These are phyloP conservation scores for Saccharomycopsis schoenii DNA, from an alignment of 805 yeast species.

Conservation along the genomic window DNA sequence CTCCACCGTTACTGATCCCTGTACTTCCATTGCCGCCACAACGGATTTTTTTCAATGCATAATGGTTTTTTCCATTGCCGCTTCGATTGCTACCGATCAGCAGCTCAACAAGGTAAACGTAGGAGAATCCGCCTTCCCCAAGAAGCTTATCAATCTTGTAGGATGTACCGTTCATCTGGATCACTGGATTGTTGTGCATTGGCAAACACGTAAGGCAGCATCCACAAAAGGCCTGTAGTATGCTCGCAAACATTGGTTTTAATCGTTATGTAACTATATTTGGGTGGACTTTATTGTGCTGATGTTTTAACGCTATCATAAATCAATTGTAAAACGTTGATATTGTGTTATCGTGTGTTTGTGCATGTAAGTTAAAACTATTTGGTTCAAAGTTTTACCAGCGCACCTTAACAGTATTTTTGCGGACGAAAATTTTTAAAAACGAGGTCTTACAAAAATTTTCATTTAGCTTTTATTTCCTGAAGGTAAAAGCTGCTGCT, in stretches of 20 bases:
- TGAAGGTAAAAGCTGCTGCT: no score
- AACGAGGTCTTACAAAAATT: neutral
- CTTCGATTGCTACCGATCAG: slow-evolving; percentile 26
- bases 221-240: slow-evolving; percentile 7
- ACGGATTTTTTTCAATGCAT: slow-evolving; percentile 76
- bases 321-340: no score
- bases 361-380: no score
- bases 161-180: slow-evolving; percentile 50
- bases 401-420: neutral
- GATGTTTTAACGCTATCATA: no score
- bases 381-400: neutral
- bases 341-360: no score
- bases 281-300: no score
- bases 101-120: slow-evolving; percentile 66
- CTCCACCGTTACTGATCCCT: neutral
- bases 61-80: slow-evolving; percentile 27
- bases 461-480: neutral
- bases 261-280: no score
- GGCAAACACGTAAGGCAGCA: slow-evolving; percentile 9
- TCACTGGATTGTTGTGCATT: slow-evolving; percentile 13
- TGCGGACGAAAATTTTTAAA: neutral
- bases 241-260: neutral
- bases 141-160: slow-evolving; percentile 60
- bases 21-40: slow-evolving; percentile 30
- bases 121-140: slow-evolving; percentile 88